Conservation (phyloP, 31 red algal genomes). For the Asparagopsis taxiformis region DNA sequence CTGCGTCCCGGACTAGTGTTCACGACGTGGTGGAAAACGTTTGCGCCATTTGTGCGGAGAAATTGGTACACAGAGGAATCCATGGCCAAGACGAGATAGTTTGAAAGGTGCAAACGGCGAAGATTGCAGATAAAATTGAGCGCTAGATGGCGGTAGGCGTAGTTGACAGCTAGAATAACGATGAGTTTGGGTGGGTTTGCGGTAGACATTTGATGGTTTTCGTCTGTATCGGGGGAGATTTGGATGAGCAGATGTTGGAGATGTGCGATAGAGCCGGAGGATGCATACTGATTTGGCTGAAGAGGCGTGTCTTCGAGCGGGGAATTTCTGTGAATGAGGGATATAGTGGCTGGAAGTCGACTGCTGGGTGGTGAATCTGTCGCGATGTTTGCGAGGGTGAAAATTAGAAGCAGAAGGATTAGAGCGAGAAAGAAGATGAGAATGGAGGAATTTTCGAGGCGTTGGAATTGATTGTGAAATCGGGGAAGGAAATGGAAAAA, state of each 20-base stretch:
- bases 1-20: neutral
- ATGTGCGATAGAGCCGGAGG: constrained; percentile 9
- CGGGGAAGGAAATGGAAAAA: no score
- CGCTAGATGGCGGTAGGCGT: constrained; percentile 58
- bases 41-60: constrained; percentile 12
- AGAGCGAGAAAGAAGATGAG: no score
- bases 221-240: neutral
- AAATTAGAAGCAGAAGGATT: no score
- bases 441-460: no score
- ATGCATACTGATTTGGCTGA: neutral
- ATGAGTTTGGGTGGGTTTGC: neutral
- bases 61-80: constrained; percentile 34
- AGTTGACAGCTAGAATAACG: constrained; percentile 55
- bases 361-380: no score
- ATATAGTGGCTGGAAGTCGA: no score
- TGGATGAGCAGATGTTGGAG: constrained; percentile 7
- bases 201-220: neutral
- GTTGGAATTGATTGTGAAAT: no score
- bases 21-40: constrained; percentile 35
- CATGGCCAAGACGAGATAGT: constrained; percentile 61
- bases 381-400: no score
- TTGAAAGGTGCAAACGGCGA: constrained; percentile 22
- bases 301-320: no score
- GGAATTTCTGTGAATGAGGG: no score
- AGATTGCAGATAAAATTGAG: constrained; percentile 83